phyloP scores from a whole-genome alignment of 2,329 filamentous ascomycete species.

The Calonectria multiphialidica region DNA sequence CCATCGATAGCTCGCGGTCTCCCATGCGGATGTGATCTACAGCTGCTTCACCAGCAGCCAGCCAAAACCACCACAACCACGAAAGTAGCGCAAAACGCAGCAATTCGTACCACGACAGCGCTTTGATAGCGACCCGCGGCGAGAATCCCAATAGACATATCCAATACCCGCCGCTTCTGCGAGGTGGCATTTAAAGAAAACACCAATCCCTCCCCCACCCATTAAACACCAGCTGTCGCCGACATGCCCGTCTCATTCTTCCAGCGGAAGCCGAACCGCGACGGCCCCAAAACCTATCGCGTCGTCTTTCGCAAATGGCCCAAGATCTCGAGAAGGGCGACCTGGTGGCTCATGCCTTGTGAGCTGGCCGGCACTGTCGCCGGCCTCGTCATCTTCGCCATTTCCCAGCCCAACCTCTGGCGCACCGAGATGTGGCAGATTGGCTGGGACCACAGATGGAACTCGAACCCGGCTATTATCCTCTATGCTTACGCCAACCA shows the following conservation, averaged over 20 bases:
- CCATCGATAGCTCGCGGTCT: conserved; percentile 4
- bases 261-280: conserved; percentile 29
- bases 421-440: conserved; percentile 80
- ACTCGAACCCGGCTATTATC: conserved; percentile 77
- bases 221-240: neutral
- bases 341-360: conserved; percentile 72
- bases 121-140: conserved; percentile 21
- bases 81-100: conserved; percentile 5
- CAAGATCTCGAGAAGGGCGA: conserved; percentile 62
- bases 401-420: conserved; percentile 80
- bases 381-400: conserved; percentile 77
- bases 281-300: conserved; percentile 54
- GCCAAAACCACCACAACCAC: conserved; percentile 15
- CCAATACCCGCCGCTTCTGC: neutral
- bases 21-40: conserved; percentile 33
- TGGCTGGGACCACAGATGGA: conserved; percentile 78
- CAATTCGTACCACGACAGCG: neutral
- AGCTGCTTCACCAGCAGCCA: conserved; percentile 39
- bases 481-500: conserved; percentile 83
- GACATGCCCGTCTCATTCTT: conserved; percentile 41
- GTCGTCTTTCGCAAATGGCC: conserved; percentile 72
- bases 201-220: neutral
- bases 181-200: neutral
- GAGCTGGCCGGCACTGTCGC: conserved; percentile 77
- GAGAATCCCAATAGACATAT: neutral